Base-by-base conservation (phyloP, 2,329 filamentous ascomycete species). In the Lasiodiplodia hormozganensis region DNA sequence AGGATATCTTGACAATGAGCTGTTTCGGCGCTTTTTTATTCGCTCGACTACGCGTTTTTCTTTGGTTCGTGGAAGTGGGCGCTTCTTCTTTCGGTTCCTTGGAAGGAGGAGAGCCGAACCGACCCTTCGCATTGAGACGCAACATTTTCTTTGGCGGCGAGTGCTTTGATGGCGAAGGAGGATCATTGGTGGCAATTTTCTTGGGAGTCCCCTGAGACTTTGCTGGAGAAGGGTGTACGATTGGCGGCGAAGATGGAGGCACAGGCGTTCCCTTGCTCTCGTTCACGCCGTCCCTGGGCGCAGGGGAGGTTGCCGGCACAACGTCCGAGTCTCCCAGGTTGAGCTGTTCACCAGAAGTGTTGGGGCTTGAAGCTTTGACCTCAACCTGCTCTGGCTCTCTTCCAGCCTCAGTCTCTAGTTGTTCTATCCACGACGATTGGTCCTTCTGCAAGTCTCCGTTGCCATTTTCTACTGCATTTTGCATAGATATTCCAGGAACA, bases 1-100 rank as follows among this genome's bases (percentile, higher is more conserved):
- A 95, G 70, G 80, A 83, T 38, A 93, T 83, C 14, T 81, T 79
- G 2, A 89, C 84, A 5, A 92, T 73, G 23, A 70, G 77, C 70
- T 72, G 76, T 74, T 73, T 78, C 2, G 75, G 49, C 36, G 75
- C 73, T 10, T 70, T 67, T 62, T 75, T 76, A 72, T 56, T 6
- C 72, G 72, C 56, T 71, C 69, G 40, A 74, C 71, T 21, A 69
- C 73, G 56, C 72, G 68, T 69, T 70, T 73, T 68, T 71, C 73
- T 72, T 88, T 91, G 73, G 10, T 71, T 70, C 16, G 28, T 38
- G 38, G 49, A 14, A 52, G 14, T 28, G n/a, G 72, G 36, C 12
- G 68, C 58, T 12, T 75, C 73, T 21, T 68, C 60, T 11, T 67
- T 69, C 53, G 66, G 54, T 43, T 76, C 77, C 8, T 78, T 78